Percentiles rank a stretch among this genome's conserved stretches.
These are phyloP conservation scores for Aspergillus hancockii DNA, from an alignment of 495 filamentous ascomycete genomes.

Conservation along the genomic window DNA sequence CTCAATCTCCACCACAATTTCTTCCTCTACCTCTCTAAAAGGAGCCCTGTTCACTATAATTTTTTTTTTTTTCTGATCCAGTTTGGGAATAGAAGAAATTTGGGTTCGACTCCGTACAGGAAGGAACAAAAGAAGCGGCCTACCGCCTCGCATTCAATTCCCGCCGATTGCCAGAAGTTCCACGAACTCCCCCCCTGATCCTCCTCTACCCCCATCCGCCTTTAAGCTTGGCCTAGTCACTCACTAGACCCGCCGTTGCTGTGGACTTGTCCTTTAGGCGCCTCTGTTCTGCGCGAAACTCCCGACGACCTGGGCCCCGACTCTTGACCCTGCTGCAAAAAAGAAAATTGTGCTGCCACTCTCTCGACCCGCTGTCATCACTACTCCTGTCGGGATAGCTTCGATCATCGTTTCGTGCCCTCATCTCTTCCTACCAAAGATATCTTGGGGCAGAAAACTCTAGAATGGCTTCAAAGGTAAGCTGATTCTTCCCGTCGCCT, in stretches of 20 bases:
- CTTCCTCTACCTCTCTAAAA: conserved; percentile 10
- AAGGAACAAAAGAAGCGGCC: conserved; percentile 1
- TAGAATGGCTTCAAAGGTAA: conserved; percentile 36
- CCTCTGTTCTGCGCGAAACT: conserved; percentile 30
- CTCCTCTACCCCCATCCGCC: conserved; percentile 23
- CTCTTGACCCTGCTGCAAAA: conserved; percentile 29
- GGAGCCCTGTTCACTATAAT: conserved; percentile 7
- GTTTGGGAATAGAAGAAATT: conserved; percentile 8
- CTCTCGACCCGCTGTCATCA: conserved; percentile 28
- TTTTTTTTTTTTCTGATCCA: conserved; percentile 3
- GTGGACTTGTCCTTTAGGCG: conserved; percentile 31
- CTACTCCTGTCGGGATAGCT: conserved; percentile 26
- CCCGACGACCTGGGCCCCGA: conserved; percentile 31
- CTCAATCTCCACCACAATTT: conserved; percentile 18
- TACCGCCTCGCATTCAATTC: conserved; percentile 15
- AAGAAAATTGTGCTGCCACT: conserved; percentile 31
- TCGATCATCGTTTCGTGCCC: conserved; percentile 22
- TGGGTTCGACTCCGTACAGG: not conserved
- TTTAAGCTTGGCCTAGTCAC: conserved; percentile 34
- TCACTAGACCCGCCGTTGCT: conserved; percentile 33
- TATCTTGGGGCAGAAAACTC: conserved; percentile 16
- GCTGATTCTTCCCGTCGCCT: conserved; percentile 7
- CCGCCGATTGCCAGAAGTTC: conserved; percentile 19
- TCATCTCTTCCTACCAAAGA: conserved; percentile 12
- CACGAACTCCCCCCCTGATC: conserved; percentile 27